phyloP scores from a whole-genome alignment of 139 green algal species.

The Haematococcus sp. region DNA sequence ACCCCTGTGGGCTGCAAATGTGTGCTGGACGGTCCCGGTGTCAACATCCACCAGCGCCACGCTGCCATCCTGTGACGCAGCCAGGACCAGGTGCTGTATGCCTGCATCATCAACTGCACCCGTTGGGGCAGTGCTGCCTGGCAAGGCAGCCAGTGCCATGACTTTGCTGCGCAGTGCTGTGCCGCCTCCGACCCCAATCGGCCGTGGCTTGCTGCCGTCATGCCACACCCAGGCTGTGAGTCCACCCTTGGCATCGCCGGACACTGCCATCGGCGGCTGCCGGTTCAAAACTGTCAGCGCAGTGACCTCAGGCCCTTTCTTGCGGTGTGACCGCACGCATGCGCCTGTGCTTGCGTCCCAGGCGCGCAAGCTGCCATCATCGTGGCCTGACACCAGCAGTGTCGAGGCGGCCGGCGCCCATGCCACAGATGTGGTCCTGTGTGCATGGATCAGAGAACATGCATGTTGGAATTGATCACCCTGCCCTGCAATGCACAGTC shows the following conservation, averaged over 20 bases:
- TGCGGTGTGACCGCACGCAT: slow-evolving; percentile 20
- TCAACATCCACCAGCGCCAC: slow-evolving; percentile 21
- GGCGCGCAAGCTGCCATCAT: slow-evolving; percentile 31
- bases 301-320: slow-evolving; percentile 32
- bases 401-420: too few species aligned
- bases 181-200: background rate
- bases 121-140: background rate
- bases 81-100: slow-evolving; percentile 9
- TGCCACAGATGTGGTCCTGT: too few species aligned
- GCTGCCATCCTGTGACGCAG: slow-evolving; percentile 9
- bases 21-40: slow-evolving; percentile 6
- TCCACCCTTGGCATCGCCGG: slow-evolving; percentile 18
- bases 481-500: too few species aligned
- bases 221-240: slow-evolving; percentile 17
- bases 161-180: background rate
- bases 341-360: slow-evolving; percentile 21
- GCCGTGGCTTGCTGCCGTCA: background rate
- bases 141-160: background rate
- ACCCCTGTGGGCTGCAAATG: slow-evolving; percentile 16
- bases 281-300: slow-evolving; percentile 21
- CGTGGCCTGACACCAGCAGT: slow-evolving; percentile 21
- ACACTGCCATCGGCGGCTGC: background rate
- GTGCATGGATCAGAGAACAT: too few species aligned
- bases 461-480: too few species aligned
- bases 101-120: background rate